Conservation (phyloP, 169 alveolate genomes). For the Eimeria necatrix region DNA sequence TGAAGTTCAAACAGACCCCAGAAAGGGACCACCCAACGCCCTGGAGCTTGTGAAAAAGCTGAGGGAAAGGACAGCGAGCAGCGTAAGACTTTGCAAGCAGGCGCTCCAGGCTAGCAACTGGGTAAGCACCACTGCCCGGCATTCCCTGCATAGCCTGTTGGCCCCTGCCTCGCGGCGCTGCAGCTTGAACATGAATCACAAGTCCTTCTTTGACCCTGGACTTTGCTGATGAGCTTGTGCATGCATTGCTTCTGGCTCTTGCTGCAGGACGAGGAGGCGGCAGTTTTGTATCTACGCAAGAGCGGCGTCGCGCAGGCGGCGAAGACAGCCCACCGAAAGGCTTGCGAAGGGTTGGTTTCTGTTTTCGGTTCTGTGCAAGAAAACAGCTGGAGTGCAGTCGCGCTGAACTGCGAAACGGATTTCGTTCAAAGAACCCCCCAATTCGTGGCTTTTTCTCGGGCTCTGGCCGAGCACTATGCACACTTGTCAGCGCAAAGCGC, state of each 20-base stretch:
- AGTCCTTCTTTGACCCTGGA: not conserved
- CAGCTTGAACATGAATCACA: not conserved
- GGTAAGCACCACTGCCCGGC: not conserved
- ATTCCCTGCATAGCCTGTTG: not conserved
- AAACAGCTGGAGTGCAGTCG: constrained; percentile 24
- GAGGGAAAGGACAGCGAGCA: constrained; percentile 29
- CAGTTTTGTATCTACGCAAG: constrained; percentile 28
- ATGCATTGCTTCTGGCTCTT: not conserved
- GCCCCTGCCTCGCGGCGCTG: not conserved
- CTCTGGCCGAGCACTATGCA: constrained; percentile 22
- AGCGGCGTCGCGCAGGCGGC: constrained; percentile 35
- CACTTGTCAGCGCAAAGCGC: not conserved
- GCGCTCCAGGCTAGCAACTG: constrained; percentile 24
- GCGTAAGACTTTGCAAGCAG: constrained; percentile 39
- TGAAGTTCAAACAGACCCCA: not conserved
- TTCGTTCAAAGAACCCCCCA: constrained; percentile 37
- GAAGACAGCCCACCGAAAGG: not conserved
- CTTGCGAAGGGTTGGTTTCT: constrained; percentile 29
- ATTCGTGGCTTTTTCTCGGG: constrained; percentile 21
- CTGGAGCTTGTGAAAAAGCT: constrained; percentile 15
- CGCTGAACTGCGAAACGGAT: constrained; percentile 39
- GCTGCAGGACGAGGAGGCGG: constrained; percentile 47
- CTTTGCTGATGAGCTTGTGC: not conserved
- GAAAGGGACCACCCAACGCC: not conserved
- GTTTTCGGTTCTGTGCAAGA: not conserved